These are phyloP conservation scores for Psilocybe sp. DNA, from an alignment of 768 basidiomycete species.

Conservation along the genomic window DNA sequence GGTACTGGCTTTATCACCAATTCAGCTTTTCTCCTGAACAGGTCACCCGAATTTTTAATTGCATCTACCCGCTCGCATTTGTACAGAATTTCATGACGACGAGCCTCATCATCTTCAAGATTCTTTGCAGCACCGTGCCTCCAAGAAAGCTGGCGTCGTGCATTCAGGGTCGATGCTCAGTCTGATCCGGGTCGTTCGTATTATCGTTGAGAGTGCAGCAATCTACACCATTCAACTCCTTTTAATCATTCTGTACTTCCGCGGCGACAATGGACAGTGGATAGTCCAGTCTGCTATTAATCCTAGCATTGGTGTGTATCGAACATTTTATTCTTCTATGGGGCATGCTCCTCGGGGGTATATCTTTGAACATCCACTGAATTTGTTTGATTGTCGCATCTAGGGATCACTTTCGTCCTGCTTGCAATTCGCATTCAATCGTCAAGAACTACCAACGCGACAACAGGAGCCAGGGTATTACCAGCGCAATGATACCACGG, in stretches of 20 bases:
- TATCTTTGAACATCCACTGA: too few species aligned
- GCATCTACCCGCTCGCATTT: slow-evolving; percentile 24
- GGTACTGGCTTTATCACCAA: slow-evolving; percentile 23
- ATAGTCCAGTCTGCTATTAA: slow-evolving; percentile 20
- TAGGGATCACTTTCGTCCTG: too few species aligned
- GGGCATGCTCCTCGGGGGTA: too few species aligned
- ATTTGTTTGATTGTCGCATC: too few species aligned
- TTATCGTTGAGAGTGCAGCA: too few species aligned
- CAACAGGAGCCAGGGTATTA: too few species aligned
- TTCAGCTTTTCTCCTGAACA: slow-evolving; percentile 2
- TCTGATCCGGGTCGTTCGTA: slow-evolving; percentile 13
- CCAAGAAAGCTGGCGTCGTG: slow-evolving; percentile 15
- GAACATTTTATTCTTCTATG: neutral
- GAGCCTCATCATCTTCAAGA: too few species aligned
- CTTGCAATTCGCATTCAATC: too few species aligned
- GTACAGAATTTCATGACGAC: slow-evolving; percentile 26
- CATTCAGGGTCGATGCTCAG: slow-evolving; percentile 8
- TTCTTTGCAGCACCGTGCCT: slow-evolving; percentile 22
- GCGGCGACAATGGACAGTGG: slow-evolving; percentile 12
- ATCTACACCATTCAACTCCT: too few species aligned
- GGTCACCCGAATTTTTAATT: slow-evolving; percentile 13
- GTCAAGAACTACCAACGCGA: too few species aligned
- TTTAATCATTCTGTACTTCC: too few species aligned
- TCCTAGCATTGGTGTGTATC: slow-evolving; percentile 17
- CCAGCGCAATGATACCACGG: too few species aligned